A percentile compares a stretch with the other conserved stretches of the same genome.
These are phyloP conservation scores for Dunaliella primolecta DNA, from an alignment of 139 green algal genomes.

Conservation along the genomic window DNA sequence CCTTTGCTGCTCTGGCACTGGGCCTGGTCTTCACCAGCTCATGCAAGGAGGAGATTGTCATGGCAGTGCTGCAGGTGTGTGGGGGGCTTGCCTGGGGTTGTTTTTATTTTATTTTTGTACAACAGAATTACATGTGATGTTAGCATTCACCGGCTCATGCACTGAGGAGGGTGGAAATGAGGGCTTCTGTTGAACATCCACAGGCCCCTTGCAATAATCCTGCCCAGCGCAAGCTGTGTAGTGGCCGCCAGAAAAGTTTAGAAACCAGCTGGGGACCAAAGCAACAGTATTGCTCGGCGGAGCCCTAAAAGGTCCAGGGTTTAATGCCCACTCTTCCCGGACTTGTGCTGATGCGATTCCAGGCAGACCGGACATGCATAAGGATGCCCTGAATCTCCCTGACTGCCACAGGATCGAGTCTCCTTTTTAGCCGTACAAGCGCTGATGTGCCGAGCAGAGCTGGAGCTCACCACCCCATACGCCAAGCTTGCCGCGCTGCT, in stretches of 20 bases:
- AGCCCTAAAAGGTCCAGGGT: background rate
- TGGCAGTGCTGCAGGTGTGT: constrained; percentile 69
- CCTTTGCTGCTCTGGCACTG: constrained; percentile 86
- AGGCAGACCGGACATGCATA: background rate
- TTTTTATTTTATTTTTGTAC: background rate
- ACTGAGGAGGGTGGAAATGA: background rate
- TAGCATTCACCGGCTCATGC: background rate
- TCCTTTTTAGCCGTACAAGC: constrained; percentile 50
- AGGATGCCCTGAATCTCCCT: no score
- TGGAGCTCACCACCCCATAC: constrained; percentile 63
- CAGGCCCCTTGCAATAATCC: background rate
- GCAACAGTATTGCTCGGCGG: background rate
- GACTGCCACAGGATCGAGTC: no score
- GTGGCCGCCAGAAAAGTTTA: background rate
- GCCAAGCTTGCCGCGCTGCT: no score
- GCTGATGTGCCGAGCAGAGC: constrained; percentile 83
- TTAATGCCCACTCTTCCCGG: background rate
- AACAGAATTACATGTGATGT: background rate
- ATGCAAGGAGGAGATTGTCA: constrained; percentile 68
- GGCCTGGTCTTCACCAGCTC: constrained; percentile 86
- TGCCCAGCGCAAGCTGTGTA: background rate
- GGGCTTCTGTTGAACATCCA: background rate
- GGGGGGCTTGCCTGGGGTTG: background rate
- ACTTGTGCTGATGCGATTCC: background rate
- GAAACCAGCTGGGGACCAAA: background rate